A percentile compares a stretch with the other conserved stretches of the same genome.
These are phyloP conservation scores for Podaxis sp. DNA, from an alignment of 768 basidiomycete species.

Conservation along the genomic window DNA sequence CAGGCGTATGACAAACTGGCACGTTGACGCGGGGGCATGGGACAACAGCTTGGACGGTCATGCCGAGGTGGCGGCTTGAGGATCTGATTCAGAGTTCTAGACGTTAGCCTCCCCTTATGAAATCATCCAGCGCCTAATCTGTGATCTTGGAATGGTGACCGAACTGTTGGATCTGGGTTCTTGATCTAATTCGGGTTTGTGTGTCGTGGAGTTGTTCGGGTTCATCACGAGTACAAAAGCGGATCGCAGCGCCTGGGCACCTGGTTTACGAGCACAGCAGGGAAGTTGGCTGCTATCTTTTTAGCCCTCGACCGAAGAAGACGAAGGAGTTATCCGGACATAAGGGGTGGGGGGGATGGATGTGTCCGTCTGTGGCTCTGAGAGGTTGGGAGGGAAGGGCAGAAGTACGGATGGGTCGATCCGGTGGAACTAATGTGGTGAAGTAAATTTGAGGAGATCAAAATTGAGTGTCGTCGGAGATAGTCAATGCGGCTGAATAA, in stretches of 20 bases:
- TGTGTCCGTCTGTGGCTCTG: not conserved
- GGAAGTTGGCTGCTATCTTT: not conserved
- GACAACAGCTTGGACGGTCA: not conserved
- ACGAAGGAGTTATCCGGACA: not conserved
- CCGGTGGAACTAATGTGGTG: not conserved
- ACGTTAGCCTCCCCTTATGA: constrained; percentile 7
- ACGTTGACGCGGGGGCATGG: not conserved
- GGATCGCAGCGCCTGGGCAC: not conserved
- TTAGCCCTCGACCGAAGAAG: not conserved
- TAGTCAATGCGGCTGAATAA: not conserved
- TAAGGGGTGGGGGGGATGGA: not conserved
- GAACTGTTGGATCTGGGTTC: not conserved
- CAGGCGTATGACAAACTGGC: constrained; percentile 6
- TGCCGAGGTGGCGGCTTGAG: not conserved
- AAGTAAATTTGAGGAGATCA: constrained; percentile 1
- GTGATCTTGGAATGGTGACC: not conserved
- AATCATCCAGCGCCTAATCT: constrained; percentile 4
- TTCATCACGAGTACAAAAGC: not conserved
- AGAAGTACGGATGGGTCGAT: not conserved
- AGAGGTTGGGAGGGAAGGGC: not conserved
- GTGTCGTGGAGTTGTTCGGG: not conserved
- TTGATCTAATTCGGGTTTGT: constrained; percentile 2
- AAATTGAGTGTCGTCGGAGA: constrained; percentile 5
- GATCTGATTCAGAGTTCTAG: constrained; percentile 1
- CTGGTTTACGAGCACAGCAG: not conserved